These are phyloP conservation scores for Elaeis guineensis DNA, from an alignment of 176 grass and related monocot species.

Conservation along the genomic window DNA sequence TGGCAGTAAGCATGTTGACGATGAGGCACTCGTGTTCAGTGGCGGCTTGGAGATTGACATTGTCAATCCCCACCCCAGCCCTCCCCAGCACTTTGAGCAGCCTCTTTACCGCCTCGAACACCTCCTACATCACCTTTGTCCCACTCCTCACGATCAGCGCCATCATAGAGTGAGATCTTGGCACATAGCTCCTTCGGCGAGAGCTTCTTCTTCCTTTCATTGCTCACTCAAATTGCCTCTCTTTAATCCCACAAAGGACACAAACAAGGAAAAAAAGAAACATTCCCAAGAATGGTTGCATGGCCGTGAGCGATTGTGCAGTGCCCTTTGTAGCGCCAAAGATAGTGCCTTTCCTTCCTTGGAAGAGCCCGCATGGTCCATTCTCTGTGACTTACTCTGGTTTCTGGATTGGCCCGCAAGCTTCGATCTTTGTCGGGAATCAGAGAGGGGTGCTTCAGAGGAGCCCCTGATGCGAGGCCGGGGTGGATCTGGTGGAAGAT, in stretches of 20 bases:
- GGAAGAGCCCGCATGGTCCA: neutral
- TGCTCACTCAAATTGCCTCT: neutral
- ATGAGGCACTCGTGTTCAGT: too few relatives aligned
- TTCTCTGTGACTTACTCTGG: neutral
- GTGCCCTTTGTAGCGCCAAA: constrained; percentile 20
- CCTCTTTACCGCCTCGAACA: too few relatives aligned
- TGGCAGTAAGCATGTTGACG: too few relatives aligned
- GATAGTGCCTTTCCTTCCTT: constrained; percentile 11
- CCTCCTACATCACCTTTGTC: too few relatives aligned
- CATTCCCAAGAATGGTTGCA: constrained; percentile 13
- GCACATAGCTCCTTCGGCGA: too few relatives aligned
- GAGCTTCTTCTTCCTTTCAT: constrained; percentile 6
- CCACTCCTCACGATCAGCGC: too few relatives aligned
- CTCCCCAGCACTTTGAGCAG: too few relatives aligned
- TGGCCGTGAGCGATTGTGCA: constrained; percentile 36
- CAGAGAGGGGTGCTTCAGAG: constrained; percentile 24
- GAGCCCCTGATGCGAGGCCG: constrained; percentile 50
- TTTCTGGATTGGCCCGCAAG: constrained; percentile 21
- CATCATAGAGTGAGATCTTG: too few relatives aligned
- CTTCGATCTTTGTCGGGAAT: neutral
- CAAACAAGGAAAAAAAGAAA: neutral
- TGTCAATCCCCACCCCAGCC: too few relatives aligned
- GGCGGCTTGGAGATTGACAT: too few relatives aligned
- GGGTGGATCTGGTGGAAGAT: constrained; percentile 32
- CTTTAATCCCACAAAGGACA: neutral